phyloP scores from a whole-genome alignment of 208 protist species.

The Trypanosoma boissoni region DNA sequence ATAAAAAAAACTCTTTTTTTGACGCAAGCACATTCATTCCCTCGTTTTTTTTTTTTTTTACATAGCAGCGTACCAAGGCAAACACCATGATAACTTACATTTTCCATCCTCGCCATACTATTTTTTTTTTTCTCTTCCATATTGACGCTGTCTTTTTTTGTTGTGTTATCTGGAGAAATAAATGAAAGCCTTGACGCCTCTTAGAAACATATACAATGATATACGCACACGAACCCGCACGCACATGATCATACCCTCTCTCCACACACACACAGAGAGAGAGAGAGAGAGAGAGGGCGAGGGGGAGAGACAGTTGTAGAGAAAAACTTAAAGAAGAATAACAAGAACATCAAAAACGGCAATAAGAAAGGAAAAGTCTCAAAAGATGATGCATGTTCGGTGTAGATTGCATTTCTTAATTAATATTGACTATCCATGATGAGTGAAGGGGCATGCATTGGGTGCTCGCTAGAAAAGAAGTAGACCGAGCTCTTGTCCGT shows the following conservation, averaged over 20 bases:
- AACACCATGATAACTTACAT: no score
- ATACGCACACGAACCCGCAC: neutral
- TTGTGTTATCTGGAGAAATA: no score
- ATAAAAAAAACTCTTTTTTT: no score
- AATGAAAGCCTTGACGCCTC: no score
- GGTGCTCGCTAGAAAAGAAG: slow-evolving; percentile 28
- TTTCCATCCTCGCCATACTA: neutral
- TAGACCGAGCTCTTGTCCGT: slow-evolving; percentile 26
- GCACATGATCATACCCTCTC: neutral
- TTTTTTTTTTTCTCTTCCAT: neutral
- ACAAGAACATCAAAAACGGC: no score
- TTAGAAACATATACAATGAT: neutral
- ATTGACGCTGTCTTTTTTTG: neutral
- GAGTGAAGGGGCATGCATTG: slow-evolving; percentile 1
- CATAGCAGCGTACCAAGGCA: no score
- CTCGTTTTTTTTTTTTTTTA: neutral
- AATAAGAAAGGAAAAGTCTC: no score
- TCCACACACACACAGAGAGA: slow-evolving; percentile 1
- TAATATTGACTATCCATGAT: neutral
- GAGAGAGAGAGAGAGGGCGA: slow-evolving; percentile 23
- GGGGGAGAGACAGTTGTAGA: neutral
- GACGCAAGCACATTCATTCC: no score
- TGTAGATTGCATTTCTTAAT: neutral
- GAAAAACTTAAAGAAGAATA: no score
- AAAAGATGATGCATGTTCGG: no score